Conservation (phyloP, 148 eudicot species). For the Camellia japonica region DNA sequence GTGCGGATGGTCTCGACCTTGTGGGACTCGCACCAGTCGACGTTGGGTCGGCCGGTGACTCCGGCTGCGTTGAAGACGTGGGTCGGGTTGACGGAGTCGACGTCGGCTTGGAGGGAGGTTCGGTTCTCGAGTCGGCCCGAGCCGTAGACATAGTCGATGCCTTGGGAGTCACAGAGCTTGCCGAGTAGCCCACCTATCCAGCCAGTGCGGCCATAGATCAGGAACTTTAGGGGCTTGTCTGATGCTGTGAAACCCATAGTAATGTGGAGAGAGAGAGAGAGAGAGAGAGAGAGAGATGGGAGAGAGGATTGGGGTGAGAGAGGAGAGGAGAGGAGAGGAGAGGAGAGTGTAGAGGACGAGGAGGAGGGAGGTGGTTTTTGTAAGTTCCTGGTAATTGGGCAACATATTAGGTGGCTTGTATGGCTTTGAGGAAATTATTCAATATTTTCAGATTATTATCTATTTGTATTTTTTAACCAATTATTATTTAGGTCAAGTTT, state of each 20-base stretch:
- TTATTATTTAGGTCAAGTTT: too few relatives aligned
- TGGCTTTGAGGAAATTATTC: too few relatives aligned
- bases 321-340: neutral
- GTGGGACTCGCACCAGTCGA: conserved; percentile 83
- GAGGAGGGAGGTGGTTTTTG: neutral
- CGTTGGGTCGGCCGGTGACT: conserved; percentile 85
- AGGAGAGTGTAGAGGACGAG: neutral
- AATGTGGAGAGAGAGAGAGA: conserved; percentile 4
- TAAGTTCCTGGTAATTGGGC: neutral
- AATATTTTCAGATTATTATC: too few relatives aligned
- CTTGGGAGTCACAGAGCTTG: conserved; percentile 58
- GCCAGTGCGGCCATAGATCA: conserved; percentile 84
- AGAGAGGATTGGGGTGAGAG: conserved; percentile 4
- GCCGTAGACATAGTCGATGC: conserved; percentile 55
- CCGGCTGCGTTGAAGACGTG: conserved; percentile 92
- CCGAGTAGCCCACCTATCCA: conserved; percentile 85
- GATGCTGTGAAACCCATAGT: conserved; percentile 38
- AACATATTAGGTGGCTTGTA: too few relatives aligned
- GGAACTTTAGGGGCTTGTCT: conserved; percentile 46
- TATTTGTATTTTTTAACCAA: too few relatives aligned
- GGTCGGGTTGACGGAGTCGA: conserved; percentile 47
- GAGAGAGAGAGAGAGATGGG: conserved; percentile 12
- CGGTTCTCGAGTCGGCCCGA: conserved; percentile 74
- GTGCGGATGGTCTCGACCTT: conserved; percentile 77
- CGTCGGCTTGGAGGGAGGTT: conserved; percentile 44